Evolutionary conservation across 345 rosid genomes (phyloP), one percentile per base, ranked within the genome.

Genomic region (Gossypium australe): DNA sequence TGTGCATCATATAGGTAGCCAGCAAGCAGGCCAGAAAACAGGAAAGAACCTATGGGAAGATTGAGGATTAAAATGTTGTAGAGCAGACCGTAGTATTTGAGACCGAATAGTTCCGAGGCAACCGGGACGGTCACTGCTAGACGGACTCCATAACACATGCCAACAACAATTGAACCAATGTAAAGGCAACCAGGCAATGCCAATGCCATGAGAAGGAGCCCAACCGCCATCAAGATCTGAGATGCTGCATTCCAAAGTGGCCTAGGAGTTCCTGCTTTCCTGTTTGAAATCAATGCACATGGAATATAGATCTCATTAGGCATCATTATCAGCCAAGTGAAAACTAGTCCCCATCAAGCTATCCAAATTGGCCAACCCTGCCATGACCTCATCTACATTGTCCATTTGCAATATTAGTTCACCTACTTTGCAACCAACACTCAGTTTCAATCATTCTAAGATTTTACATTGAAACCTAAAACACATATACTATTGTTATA

Each of bases 201-300:
- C 76, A 91, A 14, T 4, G 98, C 97, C 92, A 92, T 85, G 20
- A 89, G 85, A 47, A 94, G 63, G 84, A 87, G 91, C 0, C 98
- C 98, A 17, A 87, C 83, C 0, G 90, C 89, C 98, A 94, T 94
- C 47, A 94, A 57, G 62, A 94, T 84, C 79, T 94, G 98, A 34
- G 98, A 88, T 13, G 92, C 93, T 68, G 97, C 98, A 71, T 92
- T 94, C 98, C 98, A 94, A 2, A 89, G 80, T 18, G 98, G 98
- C 76, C 98, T 89, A 25, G 98, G 97, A 25, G 88, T 83, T 86
- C 95, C 98, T 51, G 85, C 84, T 82, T 85, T 91, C 85, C 98
- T 94, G 86, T 41, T 34, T 34, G 41, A 66, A 44, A 44, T 45
- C n/a, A 44, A 38, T 63, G 41, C 55, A 13, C 2, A 67, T 22